These are phyloP conservation scores for Iris macrosiphon DNA, from an alignment of 106 monocot genomes.

Conservation along the genomic window DNA sequence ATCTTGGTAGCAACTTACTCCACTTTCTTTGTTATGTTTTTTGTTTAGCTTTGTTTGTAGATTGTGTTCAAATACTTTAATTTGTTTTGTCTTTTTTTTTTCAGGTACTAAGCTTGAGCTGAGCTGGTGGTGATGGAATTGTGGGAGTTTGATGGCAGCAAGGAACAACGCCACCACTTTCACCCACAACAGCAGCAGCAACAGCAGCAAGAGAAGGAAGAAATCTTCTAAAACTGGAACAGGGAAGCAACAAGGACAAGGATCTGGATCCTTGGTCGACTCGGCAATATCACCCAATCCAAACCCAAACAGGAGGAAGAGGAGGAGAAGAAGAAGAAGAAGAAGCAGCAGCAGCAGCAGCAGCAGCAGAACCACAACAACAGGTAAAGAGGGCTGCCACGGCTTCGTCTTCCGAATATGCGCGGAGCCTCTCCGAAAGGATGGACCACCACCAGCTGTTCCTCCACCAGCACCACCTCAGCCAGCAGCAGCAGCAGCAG, in stretches of 20 bases:
- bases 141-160: constrained; percentile 25
- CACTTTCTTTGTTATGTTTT: too few species aligned
- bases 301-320: neutral
- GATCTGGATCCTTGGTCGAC: constrained; percentile 37
- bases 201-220: neutral
- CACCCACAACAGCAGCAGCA: neutral
- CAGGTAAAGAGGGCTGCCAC: constrained; percentile 5
- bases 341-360: constrained; percentile 1
- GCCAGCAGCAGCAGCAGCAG: neutral
- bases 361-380: neutral
- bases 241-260: constrained; percentile 11
- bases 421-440: constrained; percentile 8
- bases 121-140: constrained; percentile 31
- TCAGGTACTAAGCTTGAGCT: too few species aligned
- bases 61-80: too few species aligned
- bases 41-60: too few species aligned
- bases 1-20: too few species aligned
- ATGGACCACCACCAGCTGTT: constrained; percentile 9
- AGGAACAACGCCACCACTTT: neutral
- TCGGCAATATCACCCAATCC: too few species aligned
- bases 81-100: too few species aligned
- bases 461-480: neutral
- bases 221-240: neutral
- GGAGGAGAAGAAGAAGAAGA: neutral
- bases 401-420: constrained; percentile 30